Base-by-base conservation (phyloP, 192 early-diverging fungal genomes). In the Coemansia umbellata region DNA sequence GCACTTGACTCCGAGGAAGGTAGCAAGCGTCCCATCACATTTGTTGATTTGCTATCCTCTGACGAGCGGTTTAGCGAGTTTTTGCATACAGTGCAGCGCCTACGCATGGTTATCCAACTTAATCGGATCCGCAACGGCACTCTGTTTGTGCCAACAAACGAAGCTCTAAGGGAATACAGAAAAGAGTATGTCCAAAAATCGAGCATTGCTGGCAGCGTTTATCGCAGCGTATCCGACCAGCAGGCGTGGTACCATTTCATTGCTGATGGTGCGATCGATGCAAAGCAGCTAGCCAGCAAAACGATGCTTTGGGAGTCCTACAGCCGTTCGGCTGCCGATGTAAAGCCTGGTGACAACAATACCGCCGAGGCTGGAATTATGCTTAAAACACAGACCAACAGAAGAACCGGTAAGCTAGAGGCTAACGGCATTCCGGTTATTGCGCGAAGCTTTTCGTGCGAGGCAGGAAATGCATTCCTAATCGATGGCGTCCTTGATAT, bases 31-130 rank as follows among this genome's bases (percentile, higher is more conserved):
- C 31, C 23, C 9, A 52, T 63, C 3, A 77, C 74, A 30, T 77
- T 83, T 37, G 72, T 85, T 11, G 83, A 85, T 64, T 58, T 78
- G 7, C 63, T 85, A n/a, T 82, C 83, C 3, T 74, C 74, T 15
- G 57, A 74, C 57, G 55, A 55, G 19, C 69, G 66, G 27, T 85
- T 83, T 47, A 58, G 63, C 44, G 68, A 72, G 31, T 70, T 82
- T 24, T 39, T 85, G 48, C 63, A 66, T 31, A 74, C 73, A 19
- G 70, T 83, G 11, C 83, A 85, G 52, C 76, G 78, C 32, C 62
- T 71, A 30, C 76, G 77, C 19, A 66, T 85, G 58, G 68, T 83
- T 8, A 69, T 81, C 2, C 62, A 62, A 35, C 65, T 85, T 18
- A 85, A 85, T 45, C 61, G 55, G 18, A 17, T 85, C n/a, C 60